phyloP scores from a whole-genome alignment of 495 filamentous ascomycete species.

The Xylaria curta region DNA sequence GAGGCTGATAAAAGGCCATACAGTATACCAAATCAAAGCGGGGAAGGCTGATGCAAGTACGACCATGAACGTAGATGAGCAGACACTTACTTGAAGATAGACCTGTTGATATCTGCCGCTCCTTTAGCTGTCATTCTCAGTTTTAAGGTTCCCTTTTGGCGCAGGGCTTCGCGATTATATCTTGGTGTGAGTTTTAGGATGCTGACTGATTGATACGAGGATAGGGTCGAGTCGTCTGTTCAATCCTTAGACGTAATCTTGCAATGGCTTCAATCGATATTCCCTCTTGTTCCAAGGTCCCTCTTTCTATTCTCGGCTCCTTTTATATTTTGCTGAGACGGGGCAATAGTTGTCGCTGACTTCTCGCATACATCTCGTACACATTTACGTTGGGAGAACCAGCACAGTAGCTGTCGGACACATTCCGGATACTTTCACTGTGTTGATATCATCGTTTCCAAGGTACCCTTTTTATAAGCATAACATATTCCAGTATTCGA shows the following conservation, averaged over 20 bases:
- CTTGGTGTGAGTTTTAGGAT: not conserved
- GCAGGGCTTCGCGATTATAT: not conserved
- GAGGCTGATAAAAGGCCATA: not conserved
- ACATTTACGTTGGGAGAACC: constrained; percentile 17
- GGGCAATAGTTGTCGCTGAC: constrained; percentile 20
- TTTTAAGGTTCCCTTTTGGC: not conserved
- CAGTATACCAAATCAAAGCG: constrained; percentile 9
- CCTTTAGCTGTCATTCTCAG: not conserved
- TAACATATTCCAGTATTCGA: not conserved
- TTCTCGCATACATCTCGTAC: constrained; percentile 35
- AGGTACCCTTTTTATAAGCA: not conserved
- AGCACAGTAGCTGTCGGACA: constrained; percentile 22
- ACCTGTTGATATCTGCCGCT: constrained; percentile 47
- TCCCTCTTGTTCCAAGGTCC: not conserved
- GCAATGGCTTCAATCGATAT: not conserved
- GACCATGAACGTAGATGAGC: not conserved
- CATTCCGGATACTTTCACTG: constrained; percentile 27
- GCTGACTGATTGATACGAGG: not conserved
- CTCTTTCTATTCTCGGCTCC: not conserved
- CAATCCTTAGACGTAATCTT: not conserved
- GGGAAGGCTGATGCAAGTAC: constrained; percentile 13
- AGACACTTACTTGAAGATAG: constrained; percentile 52
- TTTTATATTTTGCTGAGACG: not conserved
- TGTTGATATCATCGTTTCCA: constrained; percentile 1
- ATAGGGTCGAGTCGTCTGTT: not conserved